A percentile compares a stretch with the other conserved stretches of the same genome.
These are phyloP conservation scores for Meyerozyma guilliermondii DNA, from an alignment of 1,139 yeast species.

Conservation along the genomic window DNA sequence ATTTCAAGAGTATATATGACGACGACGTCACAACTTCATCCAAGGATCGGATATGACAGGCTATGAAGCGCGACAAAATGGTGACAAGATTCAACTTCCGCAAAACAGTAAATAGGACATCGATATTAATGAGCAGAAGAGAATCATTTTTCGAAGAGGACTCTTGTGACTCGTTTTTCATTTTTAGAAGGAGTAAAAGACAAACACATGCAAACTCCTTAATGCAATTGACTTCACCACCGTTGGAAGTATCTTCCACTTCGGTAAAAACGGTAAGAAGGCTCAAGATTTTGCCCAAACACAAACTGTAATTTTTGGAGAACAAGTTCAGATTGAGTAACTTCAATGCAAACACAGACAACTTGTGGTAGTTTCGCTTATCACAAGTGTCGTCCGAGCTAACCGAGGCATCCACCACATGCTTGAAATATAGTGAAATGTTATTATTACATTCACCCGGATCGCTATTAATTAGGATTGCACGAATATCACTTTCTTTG, in stretches of 20 bases:
- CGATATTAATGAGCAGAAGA: constrained; percentile 10
- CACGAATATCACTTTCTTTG: constrained; percentile 6
- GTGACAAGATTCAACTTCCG: constrained; percentile 44
- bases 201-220: constrained; percentile 36
- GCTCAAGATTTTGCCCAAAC: constrained; percentile 38
- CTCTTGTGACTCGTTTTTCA: constrained; percentile 18
- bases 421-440: constrained; percentile 31
- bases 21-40: constrained; percentile 14
- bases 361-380: constrained; percentile 23
- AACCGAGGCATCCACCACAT: constrained; percentile 28
- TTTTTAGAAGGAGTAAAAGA: constrained; percentile 29
- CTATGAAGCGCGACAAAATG: constrained; percentile 35
- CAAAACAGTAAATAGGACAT: constrained; percentile 22
- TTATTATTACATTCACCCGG: constrained; percentile 37
- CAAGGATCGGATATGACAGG: constrained; percentile 22
- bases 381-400: constrained; percentile 7
- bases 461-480: constrained; percentile 32
- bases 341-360: constrained; percentile 32
- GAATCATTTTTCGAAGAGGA: constrained; percentile 6
- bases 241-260: constrained; percentile 6
- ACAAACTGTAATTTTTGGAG: constrained; percentile 30
- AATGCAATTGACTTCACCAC: constrained; percentile 21
- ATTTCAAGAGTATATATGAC: constrained; percentile 32
- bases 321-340: constrained; percentile 37
- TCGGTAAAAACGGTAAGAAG: constrained; percentile 27